These are phyloP conservation scores for Toxoplasma gondii DNA, from an alignment of 169 alveolate genomes.

Conservation along the genomic window DNA sequence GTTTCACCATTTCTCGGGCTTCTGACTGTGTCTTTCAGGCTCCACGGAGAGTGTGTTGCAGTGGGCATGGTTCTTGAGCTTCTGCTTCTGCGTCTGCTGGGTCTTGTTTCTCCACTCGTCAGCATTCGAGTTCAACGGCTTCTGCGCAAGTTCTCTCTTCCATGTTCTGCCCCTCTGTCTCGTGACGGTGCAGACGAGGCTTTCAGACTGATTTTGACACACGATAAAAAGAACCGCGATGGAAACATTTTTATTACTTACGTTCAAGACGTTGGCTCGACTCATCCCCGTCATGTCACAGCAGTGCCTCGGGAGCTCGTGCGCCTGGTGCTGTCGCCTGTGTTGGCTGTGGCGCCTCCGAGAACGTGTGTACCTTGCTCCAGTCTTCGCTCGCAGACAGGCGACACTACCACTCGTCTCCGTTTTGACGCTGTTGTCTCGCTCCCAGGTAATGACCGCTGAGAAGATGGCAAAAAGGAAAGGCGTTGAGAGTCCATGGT, in stretches of 20 bases:
- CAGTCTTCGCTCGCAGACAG: neutral
- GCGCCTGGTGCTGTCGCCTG: neutral
- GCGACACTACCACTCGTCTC: neutral
- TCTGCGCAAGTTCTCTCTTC: constrained; percentile 31
- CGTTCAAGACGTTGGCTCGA: constrained; percentile 25
- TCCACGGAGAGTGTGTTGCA: constrained; percentile 73
- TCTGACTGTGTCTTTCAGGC: constrained; percentile 36
- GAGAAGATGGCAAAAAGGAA: neutral
- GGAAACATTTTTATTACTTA: neutral
- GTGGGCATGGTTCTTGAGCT: constrained; percentile 67
- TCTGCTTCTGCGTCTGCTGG: constrained; percentile 14
- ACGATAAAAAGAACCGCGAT: constrained; percentile 43
- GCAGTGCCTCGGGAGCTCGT: neutral
- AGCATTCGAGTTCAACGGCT: neutral
- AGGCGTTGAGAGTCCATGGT: neutral
- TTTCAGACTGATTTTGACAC: neutral
- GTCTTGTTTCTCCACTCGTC: constrained; percentile 12
- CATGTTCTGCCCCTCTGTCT: neutral
- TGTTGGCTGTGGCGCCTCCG: neutral
- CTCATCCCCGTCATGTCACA: neutral
- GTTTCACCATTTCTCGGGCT: too few species aligned
- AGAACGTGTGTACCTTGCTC: neutral
- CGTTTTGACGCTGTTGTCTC: neutral
- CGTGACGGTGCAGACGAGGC: neutral
- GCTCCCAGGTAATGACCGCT: neutral